Percentiles rank a stretch among this genome's conserved stretches.
Evolutionary conservation across 2,329 filamentous ascomycete species (phyloP).

Genomic region (Aureobasidium sp.): DNA sequence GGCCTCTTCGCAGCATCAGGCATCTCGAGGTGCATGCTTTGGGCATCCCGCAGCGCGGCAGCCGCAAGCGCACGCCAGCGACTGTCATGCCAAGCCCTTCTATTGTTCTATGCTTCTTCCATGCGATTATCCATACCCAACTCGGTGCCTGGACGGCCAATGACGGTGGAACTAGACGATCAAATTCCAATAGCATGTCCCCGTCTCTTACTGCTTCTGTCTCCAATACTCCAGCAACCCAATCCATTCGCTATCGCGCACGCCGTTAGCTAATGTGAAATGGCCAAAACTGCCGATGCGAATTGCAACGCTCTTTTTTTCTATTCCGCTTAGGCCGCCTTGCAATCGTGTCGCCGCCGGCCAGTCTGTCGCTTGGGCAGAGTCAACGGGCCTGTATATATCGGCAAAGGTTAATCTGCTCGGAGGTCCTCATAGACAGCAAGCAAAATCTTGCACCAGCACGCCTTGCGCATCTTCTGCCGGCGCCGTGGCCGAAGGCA

Average conservation of each 20-base stretch:
- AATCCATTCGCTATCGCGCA: neutral
- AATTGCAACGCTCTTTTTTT: constrained; percentile 10
- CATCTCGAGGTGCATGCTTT: constrained; percentile 2
- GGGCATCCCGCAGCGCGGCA: neutral
- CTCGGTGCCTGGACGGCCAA: neutral
- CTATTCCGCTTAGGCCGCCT: neutral
- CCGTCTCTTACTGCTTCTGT: constrained; percentile 8
- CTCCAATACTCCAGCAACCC: constrained; percentile 1
- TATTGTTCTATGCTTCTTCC: constrained; percentile 7
- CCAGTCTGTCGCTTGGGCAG: neutral
- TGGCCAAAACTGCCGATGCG: constrained; percentile 11
- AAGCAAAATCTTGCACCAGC: neutral
- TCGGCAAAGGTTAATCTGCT: neutral
- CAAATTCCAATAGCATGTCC: constrained; percentile 6
- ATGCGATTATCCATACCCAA: constrained; percentile 1
- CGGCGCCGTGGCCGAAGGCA: neutral
- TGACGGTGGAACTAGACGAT: constrained; percentile 14
- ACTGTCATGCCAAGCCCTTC: neutral
- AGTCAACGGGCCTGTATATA: neutral
- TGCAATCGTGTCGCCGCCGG: constrained; percentile 1
- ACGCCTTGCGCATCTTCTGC: neutral
- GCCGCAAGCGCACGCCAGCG: neutral
- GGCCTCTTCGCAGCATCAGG: neutral
- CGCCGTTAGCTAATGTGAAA: neutral
- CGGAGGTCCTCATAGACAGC: neutral